Conservation (phyloP, 371 early-diverging fungal species). For the Actinomortierella ambigua region DNA sequence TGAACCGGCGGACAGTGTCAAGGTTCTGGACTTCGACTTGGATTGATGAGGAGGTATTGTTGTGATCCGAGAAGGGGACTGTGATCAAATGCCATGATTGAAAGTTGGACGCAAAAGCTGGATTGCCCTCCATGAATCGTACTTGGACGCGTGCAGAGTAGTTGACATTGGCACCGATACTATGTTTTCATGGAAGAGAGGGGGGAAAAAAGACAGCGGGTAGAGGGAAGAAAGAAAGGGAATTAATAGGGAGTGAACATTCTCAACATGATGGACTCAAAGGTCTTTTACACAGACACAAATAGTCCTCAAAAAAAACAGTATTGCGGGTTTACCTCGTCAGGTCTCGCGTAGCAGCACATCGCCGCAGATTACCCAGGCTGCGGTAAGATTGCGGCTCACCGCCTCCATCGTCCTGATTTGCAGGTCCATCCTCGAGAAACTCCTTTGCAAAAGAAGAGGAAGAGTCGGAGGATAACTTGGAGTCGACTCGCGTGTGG, state of each 20-base stretch:
- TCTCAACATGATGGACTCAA: background rate
- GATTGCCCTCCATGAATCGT: constrained; percentile 30
- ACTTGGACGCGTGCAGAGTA: constrained; percentile 34
- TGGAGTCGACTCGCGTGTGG: constrained; percentile 41
- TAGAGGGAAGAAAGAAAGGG: background rate
- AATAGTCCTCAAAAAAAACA: background rate
- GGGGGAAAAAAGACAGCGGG: background rate
- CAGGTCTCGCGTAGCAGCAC: constrained; percentile 41
- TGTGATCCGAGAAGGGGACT: background rate
- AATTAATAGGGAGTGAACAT: background rate
- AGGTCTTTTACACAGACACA: background rate
- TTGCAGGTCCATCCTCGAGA: too few species aligned
- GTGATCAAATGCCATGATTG: constrained; percentile 21
- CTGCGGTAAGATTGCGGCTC: too few species aligned
- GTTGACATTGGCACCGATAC: constrained; percentile 37
- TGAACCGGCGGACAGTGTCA: constrained; percentile 43
- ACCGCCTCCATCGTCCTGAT: too few species aligned
- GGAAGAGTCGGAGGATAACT: constrained; percentile 33
- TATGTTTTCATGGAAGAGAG: background rate
- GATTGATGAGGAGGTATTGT: background rate
- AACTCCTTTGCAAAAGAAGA: background rate
- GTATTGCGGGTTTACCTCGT: constrained; percentile 23
- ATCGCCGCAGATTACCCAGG: constrained; percentile 30
- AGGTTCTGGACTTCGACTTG: constrained; percentile 9
- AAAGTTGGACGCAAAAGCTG: constrained; percentile 20